Evolutionary conservation across 2,329 filamentous ascomycete genomes (phyloP), one percentile per base, ranked within the genome.

Genomic region (Aspergillus sclerotialis): DNA sequence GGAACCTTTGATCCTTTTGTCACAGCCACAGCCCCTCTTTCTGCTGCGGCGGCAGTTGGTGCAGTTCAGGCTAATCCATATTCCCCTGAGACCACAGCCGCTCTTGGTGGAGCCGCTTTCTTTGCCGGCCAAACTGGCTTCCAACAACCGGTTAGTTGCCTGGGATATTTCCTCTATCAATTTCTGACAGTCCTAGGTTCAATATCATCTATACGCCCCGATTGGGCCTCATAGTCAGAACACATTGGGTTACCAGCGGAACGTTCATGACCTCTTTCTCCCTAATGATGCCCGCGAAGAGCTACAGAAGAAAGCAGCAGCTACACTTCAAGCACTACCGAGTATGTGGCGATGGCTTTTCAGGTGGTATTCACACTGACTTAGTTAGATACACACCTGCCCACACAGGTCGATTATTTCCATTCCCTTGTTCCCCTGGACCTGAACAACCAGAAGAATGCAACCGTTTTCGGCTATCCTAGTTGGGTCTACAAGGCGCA

Each of bases 401-500:
- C 87, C 5, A 73, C 78, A 39, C 69, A 70, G 21, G 75, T 96
- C 35, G 87, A 94, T 52, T 82, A 88, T 50, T 96, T 92, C 56
- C 89, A 96, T 60, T 93, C 88, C 4, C 72, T 98, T 8, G 88
- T 95, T 7, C 86, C 90, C 4, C 68, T 98, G 28, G 89, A 96
- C 59, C 84, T 81, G 7, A 82, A 75, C 32, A 79, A 86, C 40
- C 78, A 88, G 45, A 89, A 87, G 58, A 87, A 82, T 46, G 76
- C 80, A 4, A 74, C 77, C 9, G 77, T 84, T 11, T 95, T 95
- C 61, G 87, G 88, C 17, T 94, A 87, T 52, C 78, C 82, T 5
- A 94, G 83, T 49, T 96, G 89, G 87, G 78, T 94, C 1, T 98
- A 95, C 68, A 96, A 96, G 65, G 90, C 89, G 7, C 80, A 82